Evolutionary conservation across 805 yeast species (phyloP).

Genomic region (Ogataea thermomethanolica): DNA sequence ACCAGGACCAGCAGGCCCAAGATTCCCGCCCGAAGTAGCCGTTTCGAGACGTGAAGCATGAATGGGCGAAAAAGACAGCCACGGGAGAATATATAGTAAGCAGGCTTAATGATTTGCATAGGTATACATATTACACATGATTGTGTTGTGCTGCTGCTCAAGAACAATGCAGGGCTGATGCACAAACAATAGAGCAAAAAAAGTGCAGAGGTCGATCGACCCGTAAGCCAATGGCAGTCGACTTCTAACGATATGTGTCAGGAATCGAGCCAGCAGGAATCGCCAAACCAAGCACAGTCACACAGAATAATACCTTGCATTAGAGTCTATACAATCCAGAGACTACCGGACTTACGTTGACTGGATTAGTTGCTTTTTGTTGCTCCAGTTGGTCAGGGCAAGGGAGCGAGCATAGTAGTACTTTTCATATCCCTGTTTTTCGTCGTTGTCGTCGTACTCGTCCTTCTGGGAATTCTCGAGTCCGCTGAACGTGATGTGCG

Average conservation of each 20-base stretch:
- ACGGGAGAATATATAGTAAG: not conserved
- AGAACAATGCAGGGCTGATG: not conserved
- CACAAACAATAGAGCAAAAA: no score
- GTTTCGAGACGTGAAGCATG: conserved; percentile 11
- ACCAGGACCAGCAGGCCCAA: conserved; percentile 5
- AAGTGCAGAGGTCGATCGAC: no score
- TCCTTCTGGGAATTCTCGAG: conserved; percentile 21
- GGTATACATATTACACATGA: not conserved
- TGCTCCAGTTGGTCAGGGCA: conserved; percentile 28
- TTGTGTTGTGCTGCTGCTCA: not conserved
- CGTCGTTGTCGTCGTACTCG: conserved; percentile 31
- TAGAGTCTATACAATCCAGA: not conserved
- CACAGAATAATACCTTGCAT: not conserved
- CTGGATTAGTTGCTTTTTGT: conserved; percentile 18
- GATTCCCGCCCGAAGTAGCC: conserved; percentile 10
- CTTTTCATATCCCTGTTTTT: conserved; percentile 26
- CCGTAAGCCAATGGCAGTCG: no score
- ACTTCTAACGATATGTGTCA: no score
- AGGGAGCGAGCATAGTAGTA: conserved; percentile 32
- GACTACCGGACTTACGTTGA: conserved; percentile 9
- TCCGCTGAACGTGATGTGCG: conserved; percentile 30
- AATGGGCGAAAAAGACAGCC: not conserved
- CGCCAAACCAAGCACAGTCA: not conserved
- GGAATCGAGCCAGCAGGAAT: no score
- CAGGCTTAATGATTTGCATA: not conserved